Evolutionary conservation across 306 rosid species (phyloP), one percentile per base, ranked within the genome.

Genomic region (Ziziphus jujuba): DNA sequence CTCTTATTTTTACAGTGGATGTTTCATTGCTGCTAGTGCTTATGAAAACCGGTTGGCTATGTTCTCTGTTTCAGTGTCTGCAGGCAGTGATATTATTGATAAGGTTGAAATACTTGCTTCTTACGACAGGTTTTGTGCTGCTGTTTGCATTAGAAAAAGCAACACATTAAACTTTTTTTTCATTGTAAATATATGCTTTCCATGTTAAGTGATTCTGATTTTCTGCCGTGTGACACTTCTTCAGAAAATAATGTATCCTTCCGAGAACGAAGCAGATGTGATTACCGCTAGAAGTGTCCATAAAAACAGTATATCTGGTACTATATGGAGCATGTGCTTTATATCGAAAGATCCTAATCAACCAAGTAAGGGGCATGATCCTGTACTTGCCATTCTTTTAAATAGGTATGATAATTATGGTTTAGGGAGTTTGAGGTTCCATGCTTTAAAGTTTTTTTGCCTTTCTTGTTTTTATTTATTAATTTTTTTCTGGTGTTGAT

Each of bases 241-340:
- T 40, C 80, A 92, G 98, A 87, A 75, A 83, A 76, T 90, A 74
- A 63, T 75, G 63, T 90, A 84, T 78, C 87, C 98, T 67, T 73
- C 79, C 35, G 96, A 92, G 63, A 75, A 77, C 65, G 95, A 85
- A 82, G 87, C 77, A 50, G 75, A 81, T 67, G 33, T 74, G 47
- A 74, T 60, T 71, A 52, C 63, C 69, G 52, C 87, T 68, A 73
- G 85, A 87, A 77, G 83, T 72, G 43, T 67, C 52, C 84, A 75
- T 54, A 75, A 81, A 77, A 75, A 74, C 71, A 77, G 59, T 65
- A 79, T 87, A 60, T 40, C 63, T 22, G 95, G 98, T 75, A 86
- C 96, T 40, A 86, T 92, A 77, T 92, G 98, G 98, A 83, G 97
- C 78, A 87, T 87, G 96, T 86, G 93, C 88, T 92, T 92, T 74